Conservation (phyloP, 2,329 filamentous ascomycete species). For the Zopfia rhizophila region DNA sequence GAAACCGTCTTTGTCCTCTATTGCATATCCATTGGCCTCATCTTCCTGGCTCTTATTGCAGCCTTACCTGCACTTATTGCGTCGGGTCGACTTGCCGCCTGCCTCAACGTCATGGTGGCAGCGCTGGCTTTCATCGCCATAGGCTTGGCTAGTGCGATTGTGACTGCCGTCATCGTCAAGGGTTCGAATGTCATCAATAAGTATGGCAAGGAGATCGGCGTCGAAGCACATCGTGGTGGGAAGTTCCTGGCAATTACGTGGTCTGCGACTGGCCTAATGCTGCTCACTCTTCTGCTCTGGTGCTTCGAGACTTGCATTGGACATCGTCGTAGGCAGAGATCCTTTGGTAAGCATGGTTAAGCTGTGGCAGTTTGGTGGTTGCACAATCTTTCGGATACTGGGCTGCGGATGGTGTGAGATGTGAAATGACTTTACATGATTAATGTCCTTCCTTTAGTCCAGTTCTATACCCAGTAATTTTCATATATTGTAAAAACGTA, state of each 20-base stretch:
- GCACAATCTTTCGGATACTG: too few species aligned
- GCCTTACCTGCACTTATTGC: conserved; percentile 58
- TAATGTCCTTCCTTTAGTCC: too few species aligned
- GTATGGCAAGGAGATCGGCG: conserved; percentile 61
- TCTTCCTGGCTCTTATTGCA: conserved; percentile 61
- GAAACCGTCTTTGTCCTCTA: conserved; percentile 69
- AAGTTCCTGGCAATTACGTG: conserved; percentile 70
- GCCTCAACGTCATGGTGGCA: conserved; percentile 62
- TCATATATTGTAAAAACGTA: too few species aligned
- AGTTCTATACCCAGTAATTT: too few species aligned
- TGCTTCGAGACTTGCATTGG: conserved; percentile 42
- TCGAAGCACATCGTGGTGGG: conserved; percentile 61
- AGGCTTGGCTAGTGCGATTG: conserved; percentile 79
- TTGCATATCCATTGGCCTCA: conserved; percentile 65
- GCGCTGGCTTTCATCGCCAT: conserved; percentile 66
- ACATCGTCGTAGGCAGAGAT: conserved; percentile 26
- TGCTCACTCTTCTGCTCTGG: conserved; percentile 47
- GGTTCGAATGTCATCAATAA: conserved; percentile 64
- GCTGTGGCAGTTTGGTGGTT: too few species aligned
- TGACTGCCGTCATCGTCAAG: conserved; percentile 70
- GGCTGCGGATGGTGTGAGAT: too few species aligned
- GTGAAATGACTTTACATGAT: too few species aligned
- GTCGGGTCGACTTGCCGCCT: conserved; percentile 57
- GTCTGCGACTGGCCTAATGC: conserved; percentile 62
- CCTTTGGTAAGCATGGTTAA: too few species aligned